Conservation (phyloP, 371 early-diverging fungal species). For the Apophysomyces sp. region DNA sequence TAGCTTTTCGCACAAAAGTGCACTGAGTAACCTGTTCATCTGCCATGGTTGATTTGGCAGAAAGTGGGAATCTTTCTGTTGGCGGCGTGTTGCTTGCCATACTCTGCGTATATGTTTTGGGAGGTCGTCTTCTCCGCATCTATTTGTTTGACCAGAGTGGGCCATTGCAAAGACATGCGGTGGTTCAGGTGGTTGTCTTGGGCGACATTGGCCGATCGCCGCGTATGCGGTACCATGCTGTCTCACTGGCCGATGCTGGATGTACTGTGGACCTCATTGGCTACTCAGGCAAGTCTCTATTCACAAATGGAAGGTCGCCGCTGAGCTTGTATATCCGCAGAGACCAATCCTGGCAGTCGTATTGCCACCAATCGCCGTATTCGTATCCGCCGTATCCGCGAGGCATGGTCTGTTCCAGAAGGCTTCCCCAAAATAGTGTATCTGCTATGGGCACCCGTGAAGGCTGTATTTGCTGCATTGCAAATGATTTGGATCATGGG, state of each 20-base stretch:
- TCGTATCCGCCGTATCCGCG: constrained; percentile 38
- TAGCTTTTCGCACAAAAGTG: too few species aligned
- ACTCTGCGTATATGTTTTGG: constrained; percentile 37
- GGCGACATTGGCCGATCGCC: constrained; percentile 95
- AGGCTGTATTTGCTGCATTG: constrained; percentile 47
- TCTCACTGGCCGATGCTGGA: constrained; percentile 72
- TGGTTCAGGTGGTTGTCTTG: constrained; percentile 76
- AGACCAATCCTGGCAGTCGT: constrained; percentile 37
- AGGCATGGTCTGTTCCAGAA: constrained; percentile 55
- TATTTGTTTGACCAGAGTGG: constrained; percentile 32
- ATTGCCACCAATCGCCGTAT: constrained; percentile 40
- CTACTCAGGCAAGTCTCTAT: constrained; percentile 65
- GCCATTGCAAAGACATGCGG: constrained; percentile 23
- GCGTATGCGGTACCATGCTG: constrained; percentile 93
- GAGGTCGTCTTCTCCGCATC: constrained; percentile 33
- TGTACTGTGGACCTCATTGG: constrained; percentile 83
- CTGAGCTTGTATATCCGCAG: constrained; percentile 14
- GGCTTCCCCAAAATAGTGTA: constrained; percentile 53
- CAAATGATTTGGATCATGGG: constrained; percentile 50
- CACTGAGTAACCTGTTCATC: too few species aligned
- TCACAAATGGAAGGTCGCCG: too few species aligned
- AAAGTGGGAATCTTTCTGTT: constrained; percentile 24
- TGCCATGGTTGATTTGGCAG: constrained; percentile 5
- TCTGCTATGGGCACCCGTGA: constrained; percentile 66
- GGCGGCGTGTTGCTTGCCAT: constrained; percentile 39